Evolutionary conservation across 164 flowering plant species (phyloP).

Genomic region (Piper longum): DNA sequence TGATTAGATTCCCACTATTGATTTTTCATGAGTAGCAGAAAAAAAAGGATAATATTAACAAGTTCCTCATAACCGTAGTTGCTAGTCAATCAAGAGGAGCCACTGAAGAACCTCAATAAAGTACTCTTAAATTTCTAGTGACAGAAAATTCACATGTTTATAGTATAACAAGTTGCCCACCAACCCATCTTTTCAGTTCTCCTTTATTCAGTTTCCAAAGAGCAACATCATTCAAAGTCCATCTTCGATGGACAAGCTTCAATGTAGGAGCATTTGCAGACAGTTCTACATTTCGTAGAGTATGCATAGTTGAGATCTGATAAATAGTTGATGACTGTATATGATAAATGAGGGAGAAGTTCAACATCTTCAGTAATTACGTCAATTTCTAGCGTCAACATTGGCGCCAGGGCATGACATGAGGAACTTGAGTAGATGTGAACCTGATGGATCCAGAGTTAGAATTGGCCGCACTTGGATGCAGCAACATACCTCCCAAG

Average conservation of each 20-base stretch:
- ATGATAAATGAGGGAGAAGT: slow-evolving; percentile 16
- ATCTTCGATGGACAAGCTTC: background rate
- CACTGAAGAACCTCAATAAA: no score
- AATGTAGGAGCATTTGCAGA: background rate
- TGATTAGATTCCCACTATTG: no score
- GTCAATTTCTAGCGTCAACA: slow-evolving; percentile 23
- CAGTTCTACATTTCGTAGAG: slow-evolving; percentile 19
- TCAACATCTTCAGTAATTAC: slow-evolving; percentile 20
- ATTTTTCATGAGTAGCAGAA: no score
- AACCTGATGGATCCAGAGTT: slow-evolving; percentile 10
- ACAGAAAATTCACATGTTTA: no score
- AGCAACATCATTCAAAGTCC: background rate
- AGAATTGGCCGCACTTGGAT: slow-evolving; percentile 7
- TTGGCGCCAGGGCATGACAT: slow-evolving; percentile 15
- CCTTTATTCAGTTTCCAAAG: background rate
- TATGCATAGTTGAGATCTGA: slow-evolving; percentile 18
- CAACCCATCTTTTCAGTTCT: background rate
- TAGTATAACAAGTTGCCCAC: no score
- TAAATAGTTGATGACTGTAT: slow-evolving; percentile 19
- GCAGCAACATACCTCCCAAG: slow-evolving; percentile 10
- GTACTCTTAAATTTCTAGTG: no score
- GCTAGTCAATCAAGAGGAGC: no score
- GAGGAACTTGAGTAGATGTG: slow-evolving; percentile 13
- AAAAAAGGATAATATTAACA: no score
- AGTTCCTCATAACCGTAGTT: no score